A percentile compares a stretch with the other conserved stretches of the same genome.
Conservation (phyloP, 2,329 filamentous ascomycete species). For the Cladorrhinum sp. region DNA sequence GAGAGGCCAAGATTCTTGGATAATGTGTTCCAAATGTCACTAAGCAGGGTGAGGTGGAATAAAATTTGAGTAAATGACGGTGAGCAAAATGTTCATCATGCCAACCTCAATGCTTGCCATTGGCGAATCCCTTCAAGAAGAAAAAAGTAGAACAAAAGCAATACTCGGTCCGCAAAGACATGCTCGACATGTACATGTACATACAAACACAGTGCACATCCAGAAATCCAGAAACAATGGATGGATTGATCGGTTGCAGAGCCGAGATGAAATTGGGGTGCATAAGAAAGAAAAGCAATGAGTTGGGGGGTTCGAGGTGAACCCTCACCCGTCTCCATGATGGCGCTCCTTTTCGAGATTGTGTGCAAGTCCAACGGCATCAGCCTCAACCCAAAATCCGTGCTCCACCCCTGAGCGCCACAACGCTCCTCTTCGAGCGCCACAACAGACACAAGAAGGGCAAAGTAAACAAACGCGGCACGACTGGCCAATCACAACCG, state of each 20-base stretch:
- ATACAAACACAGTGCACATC: too few species aligned
- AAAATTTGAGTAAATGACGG: not conserved
- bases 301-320: not conserved
- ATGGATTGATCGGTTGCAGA: not conserved
- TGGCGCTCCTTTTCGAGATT: not conserved
- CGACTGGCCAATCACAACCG: constrained; percentile 19
- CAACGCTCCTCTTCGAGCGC: not conserved
- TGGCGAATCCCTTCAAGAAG: not conserved
- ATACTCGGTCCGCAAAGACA: too few species aligned
- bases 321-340: not conserved
- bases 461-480: constrained; percentile 29
- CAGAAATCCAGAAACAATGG: not conserved
- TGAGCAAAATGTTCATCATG: not conserved
- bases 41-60: not conserved
- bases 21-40: not conserved
- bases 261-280: not conserved
- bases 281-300: not conserved
- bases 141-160: not conserved
- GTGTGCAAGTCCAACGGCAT: not conserved
- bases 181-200: too few species aligned
- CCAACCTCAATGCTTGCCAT: too few species aligned
- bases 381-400: not conserved
- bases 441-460: not conserved
- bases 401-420: not conserved
- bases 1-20: not conserved